Base-by-base conservation (phyloP, 2,329 filamentous ascomycete genomes). In the Exutisphaerella laricina region DNA sequence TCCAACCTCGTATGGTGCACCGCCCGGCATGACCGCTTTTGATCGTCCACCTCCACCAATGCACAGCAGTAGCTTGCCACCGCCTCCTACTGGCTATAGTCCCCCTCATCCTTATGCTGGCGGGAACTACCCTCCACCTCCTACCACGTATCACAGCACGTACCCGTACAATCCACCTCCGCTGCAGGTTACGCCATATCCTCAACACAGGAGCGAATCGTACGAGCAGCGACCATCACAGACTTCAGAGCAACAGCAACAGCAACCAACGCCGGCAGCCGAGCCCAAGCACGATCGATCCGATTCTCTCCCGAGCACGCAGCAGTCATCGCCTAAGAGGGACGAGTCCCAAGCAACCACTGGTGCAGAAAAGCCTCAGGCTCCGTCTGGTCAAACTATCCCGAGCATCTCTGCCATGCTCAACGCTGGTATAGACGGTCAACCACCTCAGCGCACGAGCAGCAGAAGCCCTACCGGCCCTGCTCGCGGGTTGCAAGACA, bases 351-450 rank as follows among this genome's bases (percentile, higher is more conserved):
- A 39, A 36, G 61, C 64, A 9, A 56, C 65, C 20, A 53, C 64
- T 43, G 62, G 63, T 51, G 41, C 41, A 14, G 26, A 32, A 4
- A 31, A 40, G 30, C 31, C 31, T 66, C 64, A 55, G 12, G 42
- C 43, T 5, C 59, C 50, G 22, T 60, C 59, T 16, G 58, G 54
- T 13, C 60, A 61, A 21, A 65, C 60, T 13, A 76, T 80, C 20
- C 78, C 78, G 6, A 75, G 72, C 50, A 77, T 79, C 43, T 70
- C 64, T 12, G 61, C 72, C 8, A 63, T 71, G 47, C 65, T 71
- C 41, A 70, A 68, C 45, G 62, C 58, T 25, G 53, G 55, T 13
- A 54, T 50, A 28, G 48, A 50, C 28, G 52, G 46, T 4, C 49
- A 41, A 26, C 55, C 54, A 4, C 57, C 55, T 17, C 50, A 43